Base-by-base conservation (phyloP, 768 basidiomycete species). In the Lactifluus hygrophoroides region DNA sequence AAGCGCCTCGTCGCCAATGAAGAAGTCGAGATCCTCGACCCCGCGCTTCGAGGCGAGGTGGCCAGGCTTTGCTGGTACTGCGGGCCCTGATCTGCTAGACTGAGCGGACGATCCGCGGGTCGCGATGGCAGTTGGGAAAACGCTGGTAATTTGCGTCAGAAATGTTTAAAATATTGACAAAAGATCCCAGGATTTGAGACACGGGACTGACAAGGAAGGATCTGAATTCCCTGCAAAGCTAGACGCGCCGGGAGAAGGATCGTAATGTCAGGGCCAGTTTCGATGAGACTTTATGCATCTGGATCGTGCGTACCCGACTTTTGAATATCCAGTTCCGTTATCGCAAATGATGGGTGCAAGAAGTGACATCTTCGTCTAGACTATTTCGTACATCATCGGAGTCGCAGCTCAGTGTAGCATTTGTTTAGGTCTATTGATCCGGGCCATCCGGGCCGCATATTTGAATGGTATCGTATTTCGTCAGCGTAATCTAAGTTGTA, bases 211-310 rank as follows among this genome's bases (percentile, higher is more conserved):
- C 90, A 95, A 99, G 9, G 95, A 97, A 19, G 96, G 96, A 74
- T 98, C 94, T 46, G 93, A 96, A 75, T 99, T 99, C 54, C 95
- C 95, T 44, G 96, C 94, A 73, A 96, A 98, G 35, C 95, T 94
- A 67, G 5, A 54, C 27, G 34, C 17, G 21, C 43, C 25, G 46
- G 48, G 48, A 62, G 44, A 49, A 62, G 3, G 34, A 17, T 27
- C 19, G 28, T 25, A n/a, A 28, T 17, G 32, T 43, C 8, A 48
- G 47, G 25, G 7, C 19, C 6, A 3, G 37, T 50, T 49, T 35
- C 9, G 11, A 38, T 14, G 30, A 1, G 27, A 16, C 14, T 9
- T 23, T 28, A 23, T 8, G 32, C 8, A 40, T 25, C 51, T 42
- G 45, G 34, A 19, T 23, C 13, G n/a, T 43, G 72, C 85, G 44